Evolutionary conservation across 2,329 filamentous ascomycete species (phyloP).

Genomic region (Colletotrichum noveboracense): DNA sequence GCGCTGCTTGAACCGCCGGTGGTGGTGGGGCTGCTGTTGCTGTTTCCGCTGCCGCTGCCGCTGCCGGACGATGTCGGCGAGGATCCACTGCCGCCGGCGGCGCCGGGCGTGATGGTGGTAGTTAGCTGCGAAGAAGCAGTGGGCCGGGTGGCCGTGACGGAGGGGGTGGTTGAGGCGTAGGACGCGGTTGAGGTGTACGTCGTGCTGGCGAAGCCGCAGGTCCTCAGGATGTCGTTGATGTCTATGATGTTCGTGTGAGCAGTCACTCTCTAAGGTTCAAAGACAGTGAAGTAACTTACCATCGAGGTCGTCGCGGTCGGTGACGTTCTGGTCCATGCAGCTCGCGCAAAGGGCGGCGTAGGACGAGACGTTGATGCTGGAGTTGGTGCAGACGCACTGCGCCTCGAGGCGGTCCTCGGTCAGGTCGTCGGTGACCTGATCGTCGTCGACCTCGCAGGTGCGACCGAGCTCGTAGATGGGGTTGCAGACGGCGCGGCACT

Average conservation of each 20-base stretch:
- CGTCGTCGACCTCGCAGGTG: constrained; percentile 24
- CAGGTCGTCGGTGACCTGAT: constrained; percentile 31
- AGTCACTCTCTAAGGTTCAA: no score
- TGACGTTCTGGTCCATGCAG: constrained; percentile 23
- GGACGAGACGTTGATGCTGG: constrained; percentile 41
- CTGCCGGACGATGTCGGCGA: constrained; percentile 6
- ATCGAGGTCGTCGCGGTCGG: constrained; percentile 22
- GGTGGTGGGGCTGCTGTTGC: not conserved
- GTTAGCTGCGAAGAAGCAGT: constrained; percentile 22
- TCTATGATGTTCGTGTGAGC: not conserved
- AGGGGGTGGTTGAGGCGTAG: constrained; percentile 12
- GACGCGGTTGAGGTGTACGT: constrained; percentile 16
- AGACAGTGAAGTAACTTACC: constrained; percentile 7
- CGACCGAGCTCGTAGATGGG: constrained; percentile 20
- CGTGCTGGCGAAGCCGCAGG: constrained; percentile 24
- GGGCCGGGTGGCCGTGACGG: constrained; percentile 17
- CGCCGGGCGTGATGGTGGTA: constrained; percentile 19
- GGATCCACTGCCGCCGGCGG: not conserved
- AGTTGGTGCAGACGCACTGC: constrained; percentile 47
- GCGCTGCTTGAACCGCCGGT: not conserved
- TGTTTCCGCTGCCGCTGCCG: not conserved
- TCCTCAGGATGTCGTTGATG: constrained; percentile 24
- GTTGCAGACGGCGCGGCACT: constrained; percentile 23
- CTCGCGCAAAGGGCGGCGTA: constrained; percentile 34
- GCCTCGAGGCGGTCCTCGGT: constrained; percentile 40